phyloP scores from a whole-genome alignment of 1,284 basidiomycete genomes.

The Pisolithus thermaeus region DNA sequence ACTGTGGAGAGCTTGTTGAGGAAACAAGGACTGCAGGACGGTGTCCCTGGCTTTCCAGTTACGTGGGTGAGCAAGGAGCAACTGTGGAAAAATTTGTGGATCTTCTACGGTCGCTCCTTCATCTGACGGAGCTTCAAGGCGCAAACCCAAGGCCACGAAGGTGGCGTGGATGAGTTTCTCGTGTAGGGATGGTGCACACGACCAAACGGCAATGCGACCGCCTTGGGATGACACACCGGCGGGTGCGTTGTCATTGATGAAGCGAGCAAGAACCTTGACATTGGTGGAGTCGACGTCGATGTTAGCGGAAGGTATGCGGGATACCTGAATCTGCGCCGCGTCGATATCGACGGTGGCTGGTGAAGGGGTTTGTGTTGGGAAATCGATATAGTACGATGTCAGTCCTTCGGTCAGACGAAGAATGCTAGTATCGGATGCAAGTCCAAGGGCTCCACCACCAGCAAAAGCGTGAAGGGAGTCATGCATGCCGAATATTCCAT shows the following conservation, averaged over 20 bases:
- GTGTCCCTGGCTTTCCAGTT: constrained; percentile 14
- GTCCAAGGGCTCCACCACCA: constrained; percentile 9
- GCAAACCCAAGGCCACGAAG: constrained; percentile 22
- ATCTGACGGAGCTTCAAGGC: constrained; percentile 2
- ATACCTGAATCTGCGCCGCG: constrained; percentile 7
- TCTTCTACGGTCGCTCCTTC: not conserved
- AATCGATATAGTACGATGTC: constrained; percentile 23
- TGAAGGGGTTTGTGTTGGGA: constrained; percentile 14
- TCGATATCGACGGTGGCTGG: constrained; percentile 8
- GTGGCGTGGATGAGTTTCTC: constrained; percentile 16
- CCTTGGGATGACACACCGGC: constrained; percentile 24
- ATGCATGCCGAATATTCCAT: constrained; percentile 17
- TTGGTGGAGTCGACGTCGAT: constrained; percentile 14
- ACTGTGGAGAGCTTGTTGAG: constrained; percentile 14
- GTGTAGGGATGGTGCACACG: constrained; percentile 22
- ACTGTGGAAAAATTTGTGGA: constrained; percentile 19
- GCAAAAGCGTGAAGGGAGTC: constrained; percentile 7
- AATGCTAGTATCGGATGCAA: constrained; percentile 16
- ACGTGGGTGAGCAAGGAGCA: constrained; percentile 22
- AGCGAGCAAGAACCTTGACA: constrained; percentile 14
- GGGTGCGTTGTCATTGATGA: constrained; percentile 11
- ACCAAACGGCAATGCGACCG: constrained; percentile 25
- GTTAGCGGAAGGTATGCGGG: constrained; percentile 9
- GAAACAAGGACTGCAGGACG: constrained; percentile 20
- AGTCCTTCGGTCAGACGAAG: constrained; percentile 21